Evolutionary conservation across 495 filamentous ascomycete genomes (phyloP).

Genomic region (Evansstolkia leycettana): DNA sequence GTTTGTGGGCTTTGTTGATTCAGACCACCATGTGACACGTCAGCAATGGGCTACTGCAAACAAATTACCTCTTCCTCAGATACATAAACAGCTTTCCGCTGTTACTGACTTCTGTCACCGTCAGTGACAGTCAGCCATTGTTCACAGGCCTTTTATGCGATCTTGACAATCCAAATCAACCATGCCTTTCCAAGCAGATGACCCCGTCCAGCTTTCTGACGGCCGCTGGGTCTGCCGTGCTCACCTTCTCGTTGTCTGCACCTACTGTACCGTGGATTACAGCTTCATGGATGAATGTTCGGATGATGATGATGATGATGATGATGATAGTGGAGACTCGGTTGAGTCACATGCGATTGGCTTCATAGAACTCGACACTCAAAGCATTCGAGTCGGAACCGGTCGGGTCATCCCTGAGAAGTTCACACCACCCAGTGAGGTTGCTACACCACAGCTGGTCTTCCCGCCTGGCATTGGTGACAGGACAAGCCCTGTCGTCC

Average conservation of each 20-base stretch:
- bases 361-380: background rate
- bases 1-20: too few species aligned
- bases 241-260: constrained; percentile 11
- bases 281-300: constrained; percentile 12
- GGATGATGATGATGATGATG: constrained; percentile 2
- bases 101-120: too few species aligned
- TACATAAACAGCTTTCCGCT: too few species aligned
- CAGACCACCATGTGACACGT: too few species aligned
- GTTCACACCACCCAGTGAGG: constrained; percentile 13
- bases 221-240: constrained; percentile 13
- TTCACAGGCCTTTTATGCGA: too few species aligned
- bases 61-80: too few species aligned
- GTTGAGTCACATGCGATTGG: background rate
- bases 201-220: constrained; percentile 8
- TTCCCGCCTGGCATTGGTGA: constrained; percentile 7
- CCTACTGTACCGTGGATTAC: constrained; percentile 12
- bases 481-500: constrained; percentile 2
- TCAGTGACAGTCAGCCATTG: too few species aligned
- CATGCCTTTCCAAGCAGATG: background rate
- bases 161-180: too few species aligned
- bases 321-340: background rate
- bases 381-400: constrained; percentile 10
- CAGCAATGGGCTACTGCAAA: too few species aligned
- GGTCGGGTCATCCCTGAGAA: constrained; percentile 14
- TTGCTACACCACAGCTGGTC: constrained; percentile 7